Percentiles rank a stretch among this genome's conserved stretches.
These are phyloP conservation scores for Dictyostelium brefeldianum DNA, from an alignment of 78 protist species.

Conservation along the genomic window DNA sequence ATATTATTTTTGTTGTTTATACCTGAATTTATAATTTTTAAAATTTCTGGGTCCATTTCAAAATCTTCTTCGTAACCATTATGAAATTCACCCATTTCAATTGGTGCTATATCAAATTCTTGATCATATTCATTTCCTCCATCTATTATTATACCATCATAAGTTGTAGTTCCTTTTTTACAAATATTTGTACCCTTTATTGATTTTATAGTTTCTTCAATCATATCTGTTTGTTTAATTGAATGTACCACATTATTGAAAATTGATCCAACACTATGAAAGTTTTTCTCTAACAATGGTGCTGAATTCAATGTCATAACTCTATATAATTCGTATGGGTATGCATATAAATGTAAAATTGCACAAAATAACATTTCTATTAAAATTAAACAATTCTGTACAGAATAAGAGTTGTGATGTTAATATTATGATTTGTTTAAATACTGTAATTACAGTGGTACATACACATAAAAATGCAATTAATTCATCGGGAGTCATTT, in stretches of 20 bases:
- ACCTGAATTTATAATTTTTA: neutral
- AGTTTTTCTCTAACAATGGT: conserved; percentile 9
- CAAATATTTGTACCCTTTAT: conserved; percentile 15
- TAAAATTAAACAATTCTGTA: conserved; percentile 26
- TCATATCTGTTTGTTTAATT: conserved; percentile 28
- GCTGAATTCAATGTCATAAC: conserved; percentile 43
- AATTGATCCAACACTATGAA: neutral
- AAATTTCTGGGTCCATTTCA: neutral
- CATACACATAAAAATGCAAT: conserved; percentile 46
- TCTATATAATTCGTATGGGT: conserved; percentile 76
- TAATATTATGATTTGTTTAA: neutral
- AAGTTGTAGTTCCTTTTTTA: neutral
- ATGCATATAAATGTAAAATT: conserved; percentile 46
- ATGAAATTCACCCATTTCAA: conserved; percentile 20
- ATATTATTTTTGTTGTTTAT: conserved; percentile 2
- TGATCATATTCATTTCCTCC: neutral
- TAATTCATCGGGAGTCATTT: conserved; percentile 37
- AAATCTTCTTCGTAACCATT: neutral
- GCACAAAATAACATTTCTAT: conserved; percentile 33
- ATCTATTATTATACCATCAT: neutral
- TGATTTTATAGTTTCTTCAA: conserved; percentile 7
- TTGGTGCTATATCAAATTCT: neutral
- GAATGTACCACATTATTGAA: conserved; percentile 7
- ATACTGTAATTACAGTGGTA: conserved; percentile 6
- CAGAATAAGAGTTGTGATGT: neutral